Evolutionary conservation across 352 stramenopile species (phyloP).

Genomic region (Phytopythium cucurbitacearum): DNA sequence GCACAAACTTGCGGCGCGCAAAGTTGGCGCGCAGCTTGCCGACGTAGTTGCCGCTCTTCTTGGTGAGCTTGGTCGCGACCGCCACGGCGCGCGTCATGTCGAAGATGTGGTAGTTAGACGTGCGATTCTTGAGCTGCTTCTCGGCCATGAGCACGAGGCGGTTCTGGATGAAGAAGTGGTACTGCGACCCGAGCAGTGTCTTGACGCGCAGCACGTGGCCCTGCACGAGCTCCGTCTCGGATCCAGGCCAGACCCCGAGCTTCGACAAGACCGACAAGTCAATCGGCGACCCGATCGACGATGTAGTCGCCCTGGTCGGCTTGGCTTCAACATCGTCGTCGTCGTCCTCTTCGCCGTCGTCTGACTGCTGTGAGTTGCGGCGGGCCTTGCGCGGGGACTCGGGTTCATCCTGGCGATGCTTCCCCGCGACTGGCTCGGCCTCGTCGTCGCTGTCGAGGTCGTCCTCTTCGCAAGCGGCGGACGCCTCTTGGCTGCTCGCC

Average conservation of each 20-base stretch:
- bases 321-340: constrained; percentile 59
- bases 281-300: constrained; percentile 10
- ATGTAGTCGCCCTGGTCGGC: constrained; percentile 11
- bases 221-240: constrained; percentile 48
- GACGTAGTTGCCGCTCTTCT: constrained; percentile 89
- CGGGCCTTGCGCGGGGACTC: constrained; percentile 20
- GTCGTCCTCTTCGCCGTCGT: constrained; percentile 20
- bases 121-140: constrained; percentile 70
- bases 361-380: constrained; percentile 22
- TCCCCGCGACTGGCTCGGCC: constrained; percentile 1
- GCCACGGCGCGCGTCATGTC: constrained; percentile 70
- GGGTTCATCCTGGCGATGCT: constrained; percentile 12
- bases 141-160: constrained; percentile 59
- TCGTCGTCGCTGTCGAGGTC: constrained; percentile 15
- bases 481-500: constrained; percentile 14
- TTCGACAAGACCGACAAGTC: constrained; percentile 69
- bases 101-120: constrained; percentile 85
- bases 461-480: constrained; percentile 16
- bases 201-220: constrained; percentile 43
- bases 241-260: constrained; percentile 62
- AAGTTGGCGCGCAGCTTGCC: constrained; percentile 83
- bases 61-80: constrained; percentile 46
- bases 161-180: constrained; percentile 60
- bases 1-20: constrained; percentile 66
- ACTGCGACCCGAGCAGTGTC: constrained; percentile 52